Evolutionary conservation across 495 filamentous ascomycete genomes (phyloP).

Genomic region (Daldinia caldariorum): DNA sequence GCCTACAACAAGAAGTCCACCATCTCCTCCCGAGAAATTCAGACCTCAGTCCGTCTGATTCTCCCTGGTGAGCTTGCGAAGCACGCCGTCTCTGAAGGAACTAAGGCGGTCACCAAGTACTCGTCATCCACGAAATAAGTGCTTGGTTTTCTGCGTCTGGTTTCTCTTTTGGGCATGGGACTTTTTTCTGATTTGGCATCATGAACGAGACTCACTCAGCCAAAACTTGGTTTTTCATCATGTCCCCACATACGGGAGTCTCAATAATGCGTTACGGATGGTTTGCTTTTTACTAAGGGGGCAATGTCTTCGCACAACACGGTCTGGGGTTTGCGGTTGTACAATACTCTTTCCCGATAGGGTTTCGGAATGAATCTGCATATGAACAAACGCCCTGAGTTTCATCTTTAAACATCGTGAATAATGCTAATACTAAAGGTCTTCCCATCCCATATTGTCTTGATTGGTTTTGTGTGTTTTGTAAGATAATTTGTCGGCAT

Average conservation of each 20-base stretch:
- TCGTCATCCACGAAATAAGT: conserved; percentile 98
- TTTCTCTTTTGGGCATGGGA: conserved; percentile 61
- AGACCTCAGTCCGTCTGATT: conserved; percentile 98
- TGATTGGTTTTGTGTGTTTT: not conserved
- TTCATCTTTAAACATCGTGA: conserved; percentile 21
- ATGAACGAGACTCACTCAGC: conserved; percentile 68
- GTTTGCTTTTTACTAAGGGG: conserved; percentile 77
- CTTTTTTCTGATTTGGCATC: conserved; percentile 68
- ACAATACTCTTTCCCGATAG: conserved; percentile 77
- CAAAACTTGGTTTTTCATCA: conserved; percentile 61
- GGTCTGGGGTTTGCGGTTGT: conserved; percentile 80
- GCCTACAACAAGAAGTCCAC: conserved; percentile 99
- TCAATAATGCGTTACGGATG: conserved; percentile 93
- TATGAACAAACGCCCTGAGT: conserved; percentile 59
- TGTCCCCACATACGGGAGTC: conserved; percentile 67
- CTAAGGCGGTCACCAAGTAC: conserved; percentile 99
- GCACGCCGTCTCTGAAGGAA: conserved; percentile 99
- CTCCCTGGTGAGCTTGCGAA: conserved; percentile 98
- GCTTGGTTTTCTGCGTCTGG: conserved; percentile 56
- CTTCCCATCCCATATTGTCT: not conserved
- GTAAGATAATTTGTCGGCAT: not conserved
- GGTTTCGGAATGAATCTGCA: conserved; percentile 70
- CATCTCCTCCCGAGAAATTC: conserved; percentile 98
- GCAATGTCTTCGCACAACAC: conserved; percentile 72
- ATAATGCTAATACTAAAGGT: not conserved